phyloP scores from a whole-genome alignment of 495 filamentous ascomycete genomes.

The Xylona heveae region DNA sequence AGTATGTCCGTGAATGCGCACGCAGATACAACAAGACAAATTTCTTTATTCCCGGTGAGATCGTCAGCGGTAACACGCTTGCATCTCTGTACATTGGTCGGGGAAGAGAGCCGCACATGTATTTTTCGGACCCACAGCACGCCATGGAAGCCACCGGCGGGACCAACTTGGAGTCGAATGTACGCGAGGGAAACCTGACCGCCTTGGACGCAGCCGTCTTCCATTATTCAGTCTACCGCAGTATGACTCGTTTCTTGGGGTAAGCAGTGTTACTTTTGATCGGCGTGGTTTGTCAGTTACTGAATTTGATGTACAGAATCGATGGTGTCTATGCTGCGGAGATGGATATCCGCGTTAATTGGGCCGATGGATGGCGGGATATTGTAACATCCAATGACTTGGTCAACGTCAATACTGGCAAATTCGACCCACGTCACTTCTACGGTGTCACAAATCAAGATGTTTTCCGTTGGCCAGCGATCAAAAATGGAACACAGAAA shows the following conservation, averaged over 20 bases:
- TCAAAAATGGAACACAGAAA: slow-evolving; percentile 24
- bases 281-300: no score
- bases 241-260: slow-evolving; percentile 25
- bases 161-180: slow-evolving; percentile 11
- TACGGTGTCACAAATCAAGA: slow-evolving; percentile 30
- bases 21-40: slow-evolving; percentile 21
- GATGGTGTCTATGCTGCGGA: slow-evolving; percentile 23
- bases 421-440: slow-evolving; percentile 28
- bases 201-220: slow-evolving; percentile 24
- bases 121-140: no score
- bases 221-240: slow-evolving; percentile 28
- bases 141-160: slow-evolving; percentile 12
- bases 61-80: slow-evolving; percentile 18
- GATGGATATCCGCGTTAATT: slow-evolving; percentile 20
- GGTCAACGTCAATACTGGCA: slow-evolving; percentile 25
- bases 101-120: slow-evolving; percentile 16
- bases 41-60: slow-evolving; percentile 26
- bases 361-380: slow-evolving; percentile 21
- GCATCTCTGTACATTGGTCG: slow-evolving; percentile 18
- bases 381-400: slow-evolving; percentile 24
- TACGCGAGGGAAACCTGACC: slow-evolving; percentile 14
- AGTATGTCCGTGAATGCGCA: slow-evolving; percentile 21
- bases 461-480: slow-evolving; percentile 28
- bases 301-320: slow-evolving; percentile 8
- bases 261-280: slow-evolving; percentile 3